A percentile compares a stretch with the other conserved stretches of the same genome.
phyloP scores from a whole-genome alignment of 768 basidiomycete genomes.

The Pseudohyphozyma bogoriensis region DNA sequence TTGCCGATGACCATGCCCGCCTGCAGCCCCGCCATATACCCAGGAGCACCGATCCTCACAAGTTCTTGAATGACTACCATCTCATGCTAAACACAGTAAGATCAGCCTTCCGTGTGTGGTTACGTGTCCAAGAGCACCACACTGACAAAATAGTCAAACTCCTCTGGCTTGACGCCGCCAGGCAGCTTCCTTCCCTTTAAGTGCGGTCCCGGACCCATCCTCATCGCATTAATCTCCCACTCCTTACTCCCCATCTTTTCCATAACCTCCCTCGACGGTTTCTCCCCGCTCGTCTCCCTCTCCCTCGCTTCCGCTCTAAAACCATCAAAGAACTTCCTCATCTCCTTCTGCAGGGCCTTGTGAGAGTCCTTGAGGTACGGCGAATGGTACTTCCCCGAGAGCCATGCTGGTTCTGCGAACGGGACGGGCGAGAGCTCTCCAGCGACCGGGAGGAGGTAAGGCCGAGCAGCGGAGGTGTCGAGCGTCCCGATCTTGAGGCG shows the following conservation, averaged over 20 bases:
- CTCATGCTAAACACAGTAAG: too few species aligned
- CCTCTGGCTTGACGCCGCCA: conserved; percentile 61
- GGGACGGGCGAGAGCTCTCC: conserved; percentile 65
- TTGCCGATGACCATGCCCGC: conserved; percentile 22
- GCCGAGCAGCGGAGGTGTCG: not conserved
- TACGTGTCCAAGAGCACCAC: too few species aligned
- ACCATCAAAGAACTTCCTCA: conserved; percentile 59
- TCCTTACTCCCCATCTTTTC: conserved; percentile 16
- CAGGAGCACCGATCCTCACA: conserved; percentile 55
- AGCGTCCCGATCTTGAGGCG: conserved; percentile 24
- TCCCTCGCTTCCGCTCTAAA: conserved; percentile 38
- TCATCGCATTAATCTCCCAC: conserved; percentile 46
- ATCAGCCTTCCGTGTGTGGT: too few species aligned
- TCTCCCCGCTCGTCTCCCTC: conserved; percentile 16
- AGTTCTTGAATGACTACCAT: conserved; percentile 72
- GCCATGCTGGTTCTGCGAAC: conserved; percentile 78
- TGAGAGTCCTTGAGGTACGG: conserved; percentile 71
- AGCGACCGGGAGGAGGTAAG: conserved; percentile 43
- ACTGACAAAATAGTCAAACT: conserved; percentile 84
- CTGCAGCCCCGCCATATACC: conserved; percentile 61
- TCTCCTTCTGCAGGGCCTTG: conserved; percentile 51
- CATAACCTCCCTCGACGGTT: conserved; percentile 19
- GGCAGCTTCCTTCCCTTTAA: conserved; percentile 63
- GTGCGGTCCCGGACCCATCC: conserved; percentile 82
- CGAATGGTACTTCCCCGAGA: conserved; percentile 56